Base-by-base conservation (phyloP, 805 yeast species). In the Priceomyces melissophilus region DNA sequence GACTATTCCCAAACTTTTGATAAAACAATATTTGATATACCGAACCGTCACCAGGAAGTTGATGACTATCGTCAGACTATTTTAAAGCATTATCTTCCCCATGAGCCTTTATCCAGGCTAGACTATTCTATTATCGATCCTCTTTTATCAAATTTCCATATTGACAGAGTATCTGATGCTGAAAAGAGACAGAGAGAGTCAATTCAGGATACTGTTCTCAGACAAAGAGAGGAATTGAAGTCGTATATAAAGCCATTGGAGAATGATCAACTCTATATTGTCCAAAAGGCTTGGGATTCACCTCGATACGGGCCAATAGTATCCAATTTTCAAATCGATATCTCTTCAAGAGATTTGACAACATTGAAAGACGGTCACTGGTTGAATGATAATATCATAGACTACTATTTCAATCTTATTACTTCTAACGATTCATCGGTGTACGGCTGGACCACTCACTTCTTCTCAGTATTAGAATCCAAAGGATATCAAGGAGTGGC, bases 321-420 rank as follows among this genome's bases (percentile, higher is more conserved):
- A 8, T 42, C 50, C 1, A 46, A 54, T 28, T 71, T 61, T 45
- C 63, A 63, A 40, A 77, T 90, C 32, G 91, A 85, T 37, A 75
- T 90, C 2, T 63, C 65, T 3, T 75, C 76, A 0, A 64, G 77
- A 27, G 99, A 93, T 58, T 60, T 91, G 41, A 70, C 73, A 34
- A 88, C 96, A 0, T 67, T 93, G 27, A 63, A 73, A 7, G 85
- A 83, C 40, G 71, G 83, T 4, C 64, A 73, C 30, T 93, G 99
- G 99, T 72, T 93, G 25, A 93, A 93, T 57, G 99, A 93, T 61
- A 86, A 82, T 33, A 75, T 93, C 3, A 90, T 93, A 43, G 98
- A 93, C 55, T 83, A 81, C 51, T 91, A 84, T 57, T 68, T 90
- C 53, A 69, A 71, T 33, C 51, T 83, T 49, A 63, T 82, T 5